phyloP scores from a whole-genome alignment of 257 asterid genomes.

The Fraxinus cuspidata region DNA sequence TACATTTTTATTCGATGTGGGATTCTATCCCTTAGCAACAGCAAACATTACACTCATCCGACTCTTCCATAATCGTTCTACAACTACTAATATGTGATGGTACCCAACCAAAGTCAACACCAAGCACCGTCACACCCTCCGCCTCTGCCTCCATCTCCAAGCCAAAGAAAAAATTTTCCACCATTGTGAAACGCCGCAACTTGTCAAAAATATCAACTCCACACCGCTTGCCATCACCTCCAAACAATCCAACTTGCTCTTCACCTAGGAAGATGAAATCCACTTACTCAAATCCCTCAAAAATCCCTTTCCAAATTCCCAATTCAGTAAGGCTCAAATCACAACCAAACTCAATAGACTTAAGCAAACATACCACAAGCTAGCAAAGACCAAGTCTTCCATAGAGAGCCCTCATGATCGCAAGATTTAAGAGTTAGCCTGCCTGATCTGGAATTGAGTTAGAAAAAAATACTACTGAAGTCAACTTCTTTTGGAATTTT shows the following conservation, averaged over 20 bases:
- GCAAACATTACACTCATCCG: no score
- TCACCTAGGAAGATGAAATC: conserved; percentile 26
- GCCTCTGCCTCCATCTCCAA: not conserved
- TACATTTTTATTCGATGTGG: no score
- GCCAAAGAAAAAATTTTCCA: not conserved
- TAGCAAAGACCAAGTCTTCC: conserved; percentile 22
- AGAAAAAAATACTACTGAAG: no score
- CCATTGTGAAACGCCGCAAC: not conserved
- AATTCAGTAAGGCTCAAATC: conserved; percentile 14
- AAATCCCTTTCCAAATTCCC: not conserved
- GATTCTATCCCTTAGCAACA: no score
- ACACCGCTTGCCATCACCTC: conserved; percentile 4
- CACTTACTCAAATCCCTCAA: conserved; percentile 8
- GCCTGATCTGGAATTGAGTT: conserved; percentile 24
- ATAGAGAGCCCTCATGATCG: conserved; percentile 28
- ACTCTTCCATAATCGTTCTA: not conserved
- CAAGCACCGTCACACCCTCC: conserved; percentile 1
- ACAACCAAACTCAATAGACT: conserved; percentile 11
- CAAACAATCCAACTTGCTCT: conserved; percentile 1
- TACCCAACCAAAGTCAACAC: not conserved
- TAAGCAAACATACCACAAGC: conserved; percentile 29
- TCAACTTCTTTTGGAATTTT: no score
- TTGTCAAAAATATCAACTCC: not conserved
- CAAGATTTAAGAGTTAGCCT: conserved; percentile 10
- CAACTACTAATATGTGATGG: no score